Percentiles rank a stretch among this genome's conserved stretches.
These are phyloP conservation scores for Fusarium liriodendri DNA, from an alignment of 2,329 filamentous ascomycete species.

Conservation along the genomic window DNA sequence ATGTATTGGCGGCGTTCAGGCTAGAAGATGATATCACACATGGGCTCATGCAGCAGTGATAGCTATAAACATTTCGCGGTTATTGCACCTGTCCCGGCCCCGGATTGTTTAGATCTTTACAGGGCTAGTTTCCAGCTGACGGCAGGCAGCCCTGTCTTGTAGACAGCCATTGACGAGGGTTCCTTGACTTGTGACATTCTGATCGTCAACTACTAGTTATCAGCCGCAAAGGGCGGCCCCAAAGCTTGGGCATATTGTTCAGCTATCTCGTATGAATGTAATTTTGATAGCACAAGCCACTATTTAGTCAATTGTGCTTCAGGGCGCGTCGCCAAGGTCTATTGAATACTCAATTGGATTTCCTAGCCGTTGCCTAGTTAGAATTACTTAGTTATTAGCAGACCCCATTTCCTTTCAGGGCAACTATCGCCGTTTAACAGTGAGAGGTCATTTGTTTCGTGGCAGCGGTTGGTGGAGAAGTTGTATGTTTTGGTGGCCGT, in stretches of 20 bases:
- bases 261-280: not conserved
- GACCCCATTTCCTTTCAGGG: not conserved
- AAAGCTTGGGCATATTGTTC: not conserved
- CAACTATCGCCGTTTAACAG: not conserved
- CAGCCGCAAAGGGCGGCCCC: conserved; percentile 26
- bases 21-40: conserved; percentile 40
- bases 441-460: not conserved
- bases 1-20: conserved; percentile 44
- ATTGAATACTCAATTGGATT: not conserved
- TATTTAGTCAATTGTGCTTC: not conserved
- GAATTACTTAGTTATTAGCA: not conserved
- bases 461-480: conserved; percentile 21
- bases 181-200: conserved; percentile 14
- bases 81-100: not conserved
- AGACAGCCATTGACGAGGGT: conserved; percentile 1
- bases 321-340: not conserved
- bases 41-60: conserved; percentile 25
- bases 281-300: conserved; percentile 1
- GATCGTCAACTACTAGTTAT: conserved; percentile 25
- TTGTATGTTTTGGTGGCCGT: conserved; percentile 7
- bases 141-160: not conserved
- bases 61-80: not conserved
- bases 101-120: not conserved
- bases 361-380: not conserved
- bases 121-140: not conserved